phyloP scores from a whole-genome alignment of 106 monocot species.

The Acorus gramineus region DNA sequence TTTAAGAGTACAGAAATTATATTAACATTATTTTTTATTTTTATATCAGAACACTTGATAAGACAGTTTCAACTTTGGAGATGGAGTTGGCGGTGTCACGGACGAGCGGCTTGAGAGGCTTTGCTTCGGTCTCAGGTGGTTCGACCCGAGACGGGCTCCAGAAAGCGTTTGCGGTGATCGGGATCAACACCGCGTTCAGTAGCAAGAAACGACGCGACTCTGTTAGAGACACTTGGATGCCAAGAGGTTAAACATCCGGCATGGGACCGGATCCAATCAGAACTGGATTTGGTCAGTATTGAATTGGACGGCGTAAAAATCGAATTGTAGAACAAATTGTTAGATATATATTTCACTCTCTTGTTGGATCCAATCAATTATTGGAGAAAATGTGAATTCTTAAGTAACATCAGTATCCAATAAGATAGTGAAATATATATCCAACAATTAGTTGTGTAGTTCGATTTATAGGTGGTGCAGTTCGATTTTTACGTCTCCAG shows the following conservation, averaged over 20 bases:
- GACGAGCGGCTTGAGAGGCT: conserved; percentile 6
- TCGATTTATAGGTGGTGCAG: too few species aligned
- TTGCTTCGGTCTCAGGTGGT: not conserved
- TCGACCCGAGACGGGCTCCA: not conserved
- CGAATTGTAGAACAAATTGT: too few species aligned
- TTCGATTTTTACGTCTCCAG: too few species aligned
- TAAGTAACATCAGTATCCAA: too few species aligned
- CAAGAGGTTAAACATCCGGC: conserved; percentile 38
- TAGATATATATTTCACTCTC: too few species aligned
- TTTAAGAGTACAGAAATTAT: not conserved
- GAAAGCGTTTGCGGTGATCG: conserved; percentile 74
- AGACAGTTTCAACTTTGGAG: conserved; percentile 56
- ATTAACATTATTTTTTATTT: not conserved
- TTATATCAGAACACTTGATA: conserved; percentile 74
- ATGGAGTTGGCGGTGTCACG: conserved; percentile 68
- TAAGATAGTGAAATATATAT: too few species aligned
- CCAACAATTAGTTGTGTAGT: too few species aligned
- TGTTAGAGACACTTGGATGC: conserved; percentile 76
- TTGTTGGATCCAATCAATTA: too few species aligned
- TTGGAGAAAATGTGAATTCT: too few species aligned
- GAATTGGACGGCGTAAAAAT: too few species aligned
- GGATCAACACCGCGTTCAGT: conserved; percentile 93
- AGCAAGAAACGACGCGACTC: conserved; percentile 70
- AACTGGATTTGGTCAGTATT: too few species aligned
- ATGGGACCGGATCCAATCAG: too few species aligned